Percentiles rank a stretch among this genome's conserved stretches.
Conservation (phyloP, 768 basidiomycete genomes). For the Botryobasidium botryosum region DNA sequence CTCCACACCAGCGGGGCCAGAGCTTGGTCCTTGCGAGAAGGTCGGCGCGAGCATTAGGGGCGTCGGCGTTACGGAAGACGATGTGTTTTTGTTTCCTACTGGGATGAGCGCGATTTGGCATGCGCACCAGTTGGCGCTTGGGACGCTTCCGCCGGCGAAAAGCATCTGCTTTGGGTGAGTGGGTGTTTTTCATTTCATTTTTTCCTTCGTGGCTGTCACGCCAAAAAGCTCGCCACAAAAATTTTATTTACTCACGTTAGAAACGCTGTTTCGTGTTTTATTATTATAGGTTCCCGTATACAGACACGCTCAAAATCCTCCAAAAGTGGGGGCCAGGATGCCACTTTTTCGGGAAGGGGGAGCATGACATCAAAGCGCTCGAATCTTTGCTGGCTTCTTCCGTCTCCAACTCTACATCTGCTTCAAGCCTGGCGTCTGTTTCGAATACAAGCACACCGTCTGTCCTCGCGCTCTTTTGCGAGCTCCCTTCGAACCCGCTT, state of each 20-base stretch:
- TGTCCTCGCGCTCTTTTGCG: slow-evolving; percentile 68
- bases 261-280: not conserved
- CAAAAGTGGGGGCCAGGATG: slow-evolving; percentile 95
- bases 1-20: slow-evolving; percentile 14
- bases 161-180: slow-evolving; percentile 88
- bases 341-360: slow-evolving; percentile 73
- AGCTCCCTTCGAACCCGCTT: slow-evolving; percentile 92
- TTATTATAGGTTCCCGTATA: slow-evolving; percentile 68
- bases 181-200: slow-evolving; percentile 40
- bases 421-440: slow-evolving; percentile 20
- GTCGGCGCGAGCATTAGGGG: slow-evolving; percentile 53
- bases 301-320: slow-evolving; percentile 83
- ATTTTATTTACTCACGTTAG: not conserved
- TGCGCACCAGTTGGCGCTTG: slow-evolving; percentile 55
- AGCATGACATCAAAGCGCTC: slow-evolving; percentile 52
- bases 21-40: slow-evolving; percentile 11
- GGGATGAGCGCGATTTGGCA: slow-evolving; percentile 96
- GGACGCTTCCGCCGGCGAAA: slow-evolving; percentile 42
- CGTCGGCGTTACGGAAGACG: slow-evolving; percentile 60
- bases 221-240: not conserved
- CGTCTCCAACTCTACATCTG: not conserved
- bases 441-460: slow-evolving; percentile 34
- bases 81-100: slow-evolving; percentile 73
- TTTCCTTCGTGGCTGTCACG: not conserved
- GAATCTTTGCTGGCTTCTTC: slow-evolving; percentile 36